phyloP scores from a whole-genome alignment of 305 asterid genomes.

The Solanum aculeatissimum region DNA sequence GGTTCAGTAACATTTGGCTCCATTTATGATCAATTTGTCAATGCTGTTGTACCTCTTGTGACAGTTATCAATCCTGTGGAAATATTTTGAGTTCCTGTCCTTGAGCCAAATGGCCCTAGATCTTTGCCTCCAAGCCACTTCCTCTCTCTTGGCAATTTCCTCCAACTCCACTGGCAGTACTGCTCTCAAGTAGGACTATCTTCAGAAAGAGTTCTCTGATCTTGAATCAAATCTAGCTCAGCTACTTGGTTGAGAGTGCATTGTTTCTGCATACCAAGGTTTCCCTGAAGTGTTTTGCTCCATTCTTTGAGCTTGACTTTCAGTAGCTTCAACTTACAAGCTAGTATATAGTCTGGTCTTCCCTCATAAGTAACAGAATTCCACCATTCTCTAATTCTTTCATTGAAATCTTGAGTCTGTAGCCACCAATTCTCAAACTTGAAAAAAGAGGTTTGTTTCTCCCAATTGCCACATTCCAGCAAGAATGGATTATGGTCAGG shows the following conservation, averaged over 20 bases:
- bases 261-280: not conserved
- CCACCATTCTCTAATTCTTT: not conserved
- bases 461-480: not conserved
- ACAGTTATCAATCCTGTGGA: not conserved
- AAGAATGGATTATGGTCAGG: not conserved
- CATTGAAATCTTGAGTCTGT: not conserved
- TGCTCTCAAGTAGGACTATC: not conserved
- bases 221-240: not conserved
- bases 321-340: not conserved
- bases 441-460: not conserved
- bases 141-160: not conserved
- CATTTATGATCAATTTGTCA: not conserved
- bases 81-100: not conserved
- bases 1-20: not conserved
- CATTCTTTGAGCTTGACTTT: not conserved
- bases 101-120: not conserved
- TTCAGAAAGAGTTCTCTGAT: not conserved
- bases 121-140: not conserved
- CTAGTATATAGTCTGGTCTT: not conserved
- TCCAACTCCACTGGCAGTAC: not conserved
- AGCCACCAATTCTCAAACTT: not conserved
- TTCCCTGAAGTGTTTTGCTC: not conserved
- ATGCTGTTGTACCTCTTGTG: not conserved
- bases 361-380: not conserved
- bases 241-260: not conserved